These are phyloP conservation scores for Sporothrix mexicana DNA, from an alignment of 2,329 filamentous ascomycete genomes.

Conservation along the genomic window DNA sequence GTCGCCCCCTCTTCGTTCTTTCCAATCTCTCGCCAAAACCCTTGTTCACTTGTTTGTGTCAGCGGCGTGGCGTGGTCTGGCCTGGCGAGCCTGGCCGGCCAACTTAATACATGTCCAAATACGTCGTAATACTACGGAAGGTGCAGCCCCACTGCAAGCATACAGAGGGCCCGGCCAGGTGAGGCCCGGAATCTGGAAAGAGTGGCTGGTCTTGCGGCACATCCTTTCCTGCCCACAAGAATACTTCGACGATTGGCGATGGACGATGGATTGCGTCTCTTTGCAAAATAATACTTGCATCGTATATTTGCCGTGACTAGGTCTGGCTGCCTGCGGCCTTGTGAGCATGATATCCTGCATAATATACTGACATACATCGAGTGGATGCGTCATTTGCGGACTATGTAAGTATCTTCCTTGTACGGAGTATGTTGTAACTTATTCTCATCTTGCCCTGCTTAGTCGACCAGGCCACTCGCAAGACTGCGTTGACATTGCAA, in stretches of 20 bases:
- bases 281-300: not conserved
- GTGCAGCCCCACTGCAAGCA: not conserved
- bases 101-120: not conserved
- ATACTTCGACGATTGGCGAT: not conserved
- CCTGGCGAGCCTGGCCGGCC: not conserved
- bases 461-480: not conserved
- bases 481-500: not conserved
- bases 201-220: not conserved
- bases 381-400: not conserved
- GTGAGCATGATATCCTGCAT: too few relatives aligned
- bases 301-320: not conserved
- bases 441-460: not conserved
- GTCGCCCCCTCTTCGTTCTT: slow-evolving; percentile 1
- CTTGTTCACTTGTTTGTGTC: slow-evolving; percentile 20
- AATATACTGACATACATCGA: not conserved
- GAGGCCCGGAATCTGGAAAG: not conserved
- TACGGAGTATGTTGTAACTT: not conserved
- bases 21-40: not conserved
- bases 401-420: not conserved
- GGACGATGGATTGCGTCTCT: not conserved
- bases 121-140: too few relatives aligned
- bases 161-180: slow-evolving; percentile 20
- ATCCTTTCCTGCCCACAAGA: not conserved
- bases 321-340: not conserved
- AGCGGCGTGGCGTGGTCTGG: slow-evolving; percentile 7